A percentile compares a stretch with the other conserved stretches of the same genome.
Conservation (phyloP, 2,329 filamentous ascomycete species). For the Blastomyces emzantsi region DNA sequence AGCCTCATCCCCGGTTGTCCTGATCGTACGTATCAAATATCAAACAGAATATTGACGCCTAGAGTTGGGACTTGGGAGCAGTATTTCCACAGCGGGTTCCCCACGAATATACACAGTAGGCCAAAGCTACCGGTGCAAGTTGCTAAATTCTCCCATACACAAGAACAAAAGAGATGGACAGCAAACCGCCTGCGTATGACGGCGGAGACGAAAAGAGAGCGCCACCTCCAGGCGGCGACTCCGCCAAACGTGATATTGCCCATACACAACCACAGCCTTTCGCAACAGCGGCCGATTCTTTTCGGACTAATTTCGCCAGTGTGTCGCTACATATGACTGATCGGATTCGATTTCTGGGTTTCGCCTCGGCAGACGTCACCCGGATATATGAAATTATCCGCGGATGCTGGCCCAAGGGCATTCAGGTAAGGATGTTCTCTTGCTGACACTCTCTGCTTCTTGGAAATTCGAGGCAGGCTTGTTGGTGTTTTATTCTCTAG, state of each 20-base stretch:
- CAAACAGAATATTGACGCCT: background rate
- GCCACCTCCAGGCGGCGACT: too few species aligned
- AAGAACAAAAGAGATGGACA: background rate
- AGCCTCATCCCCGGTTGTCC: background rate
- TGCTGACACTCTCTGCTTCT: too few species aligned
- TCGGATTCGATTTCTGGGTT: constrained; percentile 31
- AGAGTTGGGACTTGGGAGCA: background rate
- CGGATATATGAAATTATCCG: background rate
- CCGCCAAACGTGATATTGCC: background rate
- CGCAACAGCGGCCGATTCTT: background rate
- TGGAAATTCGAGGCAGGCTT: background rate
- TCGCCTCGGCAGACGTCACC: constrained; percentile 23
- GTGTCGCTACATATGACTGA: constrained; percentile 26
- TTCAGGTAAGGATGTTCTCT: background rate
- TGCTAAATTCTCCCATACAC: background rate
- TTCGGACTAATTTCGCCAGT: constrained; percentile 20
- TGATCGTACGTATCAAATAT: too few species aligned
- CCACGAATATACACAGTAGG: background rate
- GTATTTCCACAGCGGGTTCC: background rate
- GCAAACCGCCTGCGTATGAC: background rate
- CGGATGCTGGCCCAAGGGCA: constrained; percentile 4
- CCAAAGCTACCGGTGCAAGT: background rate
- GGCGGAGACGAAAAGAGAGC: background rate
- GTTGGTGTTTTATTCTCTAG: too few species aligned
- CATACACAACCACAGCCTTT: background rate